Evolutionary conservation across 208 protist genomes (phyloP).

Genomic region (Novymonas esmeraldas): DNA sequence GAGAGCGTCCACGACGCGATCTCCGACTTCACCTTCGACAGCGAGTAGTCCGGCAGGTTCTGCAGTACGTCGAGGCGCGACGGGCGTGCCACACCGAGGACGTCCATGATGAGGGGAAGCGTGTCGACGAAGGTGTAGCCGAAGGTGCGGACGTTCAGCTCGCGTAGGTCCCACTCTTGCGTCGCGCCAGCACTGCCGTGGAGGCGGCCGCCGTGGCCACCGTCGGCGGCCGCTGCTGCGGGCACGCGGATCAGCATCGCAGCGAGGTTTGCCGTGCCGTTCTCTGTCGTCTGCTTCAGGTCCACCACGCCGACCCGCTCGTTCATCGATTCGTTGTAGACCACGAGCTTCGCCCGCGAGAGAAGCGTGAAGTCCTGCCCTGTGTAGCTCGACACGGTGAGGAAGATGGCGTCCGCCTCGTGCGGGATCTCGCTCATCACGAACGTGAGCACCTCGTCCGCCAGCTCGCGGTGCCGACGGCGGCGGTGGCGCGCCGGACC

Average conservation of each 20-base stretch:
- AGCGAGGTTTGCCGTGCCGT: constrained; percentile 65
- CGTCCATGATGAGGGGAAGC: constrained; percentile 73
- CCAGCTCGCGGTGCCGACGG: constrained; percentile 43
- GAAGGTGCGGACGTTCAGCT: constrained; percentile 76
- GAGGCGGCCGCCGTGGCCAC: neutral
- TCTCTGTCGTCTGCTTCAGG: constrained; percentile 55
- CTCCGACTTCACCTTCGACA: constrained; percentile 44
- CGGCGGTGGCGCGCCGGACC: constrained; percentile 6
- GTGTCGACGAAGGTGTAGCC: constrained; percentile 85
- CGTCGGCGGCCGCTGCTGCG: neutral
- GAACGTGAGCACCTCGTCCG: constrained; percentile 79
- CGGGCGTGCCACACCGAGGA: constrained; percentile 53
- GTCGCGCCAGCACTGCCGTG: neutral
- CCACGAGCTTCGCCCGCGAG: constrained; percentile 37
- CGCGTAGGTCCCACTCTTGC: constrained; percentile 69
- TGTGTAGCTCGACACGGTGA: constrained; percentile 81
- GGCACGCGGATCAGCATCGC: constrained; percentile 71
- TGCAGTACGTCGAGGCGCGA: constrained; percentile 52
- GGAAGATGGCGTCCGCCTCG: constrained; percentile 71
- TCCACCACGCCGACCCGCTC: constrained; percentile 65
- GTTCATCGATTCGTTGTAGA: constrained; percentile 75
- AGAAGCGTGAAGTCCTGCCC: constrained; percentile 67
- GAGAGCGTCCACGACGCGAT: constrained; percentile 41
- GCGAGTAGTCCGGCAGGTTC: constrained; percentile 65
- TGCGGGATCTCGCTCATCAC: constrained; percentile 75